Evolutionary conservation across 2,329 filamentous ascomycete species (phyloP), one percentile per base, ranked within the genome.

Genomic region (Lasiodiplodia gonubiensis): DNA sequence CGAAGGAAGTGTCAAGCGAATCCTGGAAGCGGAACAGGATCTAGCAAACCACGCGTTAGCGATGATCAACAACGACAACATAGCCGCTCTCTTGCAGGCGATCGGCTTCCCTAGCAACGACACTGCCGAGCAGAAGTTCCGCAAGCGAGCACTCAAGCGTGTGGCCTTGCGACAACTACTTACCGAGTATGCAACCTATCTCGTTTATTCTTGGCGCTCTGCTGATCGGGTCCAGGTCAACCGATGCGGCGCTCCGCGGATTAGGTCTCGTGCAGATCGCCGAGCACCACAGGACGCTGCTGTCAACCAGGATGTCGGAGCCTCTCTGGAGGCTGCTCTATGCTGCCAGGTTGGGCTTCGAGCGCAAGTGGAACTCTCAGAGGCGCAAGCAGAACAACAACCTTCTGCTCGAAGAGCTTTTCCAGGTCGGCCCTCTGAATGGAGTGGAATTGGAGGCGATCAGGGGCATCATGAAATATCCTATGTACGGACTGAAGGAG

Each of bases 111-210:
- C 46, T 10, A 14, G 49, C 46, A 27, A 16, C 11, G 59, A 51
- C 11, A 49, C 59, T 7, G 27, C n/a, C 12, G 23, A 49, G 18
- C 46, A 52, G 46, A 63, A 21, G 16, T 52, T 63, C 33, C 46
- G 59, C 12, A 42, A 48, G n/a, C 27, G 52, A 25, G 59, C 59
- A 23, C 21, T 63, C 59, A 63, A 39, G n/a, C 46, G 46, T 18
- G 21, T 33, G 18, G 59, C 59, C 14, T 14, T 52, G 2, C 30
- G 42, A 30, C 59, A 63, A n/a, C 25, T 30, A 63, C 59, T 63
- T 52, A 63, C 59, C 10, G 59, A 63, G 52, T 55, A 23, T 21
- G 52, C 18, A 53, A 30, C 0, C 48, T 12, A 23, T 3, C 16
- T 21, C 3, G 1, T 21, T 16, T 21, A 11, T 25, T 51, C 48